A percentile compares a stretch with the other conserved stretches of the same genome.
Evolutionary conservation across 768 basidiomycete genomes (phyloP).

Genomic region (Dioszegia crocea): DNA sequence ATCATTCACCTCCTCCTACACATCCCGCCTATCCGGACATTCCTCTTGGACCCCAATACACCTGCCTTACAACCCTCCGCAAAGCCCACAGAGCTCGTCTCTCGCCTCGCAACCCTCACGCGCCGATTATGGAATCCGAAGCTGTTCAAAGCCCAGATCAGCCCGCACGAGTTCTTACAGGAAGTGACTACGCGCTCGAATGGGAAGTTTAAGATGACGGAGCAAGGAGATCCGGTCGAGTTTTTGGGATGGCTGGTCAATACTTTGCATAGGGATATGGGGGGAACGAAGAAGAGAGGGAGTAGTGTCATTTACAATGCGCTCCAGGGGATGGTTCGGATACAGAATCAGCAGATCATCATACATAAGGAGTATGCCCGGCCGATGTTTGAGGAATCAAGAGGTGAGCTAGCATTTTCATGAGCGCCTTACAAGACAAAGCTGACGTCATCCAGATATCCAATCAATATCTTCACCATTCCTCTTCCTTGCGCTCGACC

Average conservation of each 20-base stretch:
- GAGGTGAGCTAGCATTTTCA: constrained; percentile 58
- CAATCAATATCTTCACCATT: constrained; percentile 82
- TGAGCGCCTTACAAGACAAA: not conserved
- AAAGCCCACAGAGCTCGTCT: constrained; percentile 67
- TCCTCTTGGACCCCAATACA: constrained; percentile 54
- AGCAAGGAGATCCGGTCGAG: constrained; percentile 93
- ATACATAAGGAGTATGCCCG: constrained; percentile 74
- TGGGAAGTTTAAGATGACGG: constrained; percentile 86
- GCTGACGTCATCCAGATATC: constrained; percentile 60
- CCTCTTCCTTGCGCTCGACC: constrained; percentile 89
- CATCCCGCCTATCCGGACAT: constrained; percentile 80
- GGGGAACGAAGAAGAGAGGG: constrained; percentile 85
- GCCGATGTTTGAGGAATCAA: constrained; percentile 87
- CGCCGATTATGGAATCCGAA: constrained; percentile 96
- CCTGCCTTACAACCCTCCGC: constrained; percentile 37
- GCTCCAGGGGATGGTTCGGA: constrained; percentile 88
- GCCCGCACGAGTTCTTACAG: constrained; percentile 97
- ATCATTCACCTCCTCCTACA: constrained; percentile 91
- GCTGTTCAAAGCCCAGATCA: constrained; percentile 95
- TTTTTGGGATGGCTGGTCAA: constrained; percentile 95
- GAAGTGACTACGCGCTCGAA: constrained; percentile 85
- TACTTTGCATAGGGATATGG: constrained; percentile 82
- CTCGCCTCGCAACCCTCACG: constrained; percentile 77
- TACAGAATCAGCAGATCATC: constrained; percentile 90
- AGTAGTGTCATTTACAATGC: constrained; percentile 89